Conservation (phyloP, 768 basidiomycete genomes). For the Myochromella boudieri region DNA sequence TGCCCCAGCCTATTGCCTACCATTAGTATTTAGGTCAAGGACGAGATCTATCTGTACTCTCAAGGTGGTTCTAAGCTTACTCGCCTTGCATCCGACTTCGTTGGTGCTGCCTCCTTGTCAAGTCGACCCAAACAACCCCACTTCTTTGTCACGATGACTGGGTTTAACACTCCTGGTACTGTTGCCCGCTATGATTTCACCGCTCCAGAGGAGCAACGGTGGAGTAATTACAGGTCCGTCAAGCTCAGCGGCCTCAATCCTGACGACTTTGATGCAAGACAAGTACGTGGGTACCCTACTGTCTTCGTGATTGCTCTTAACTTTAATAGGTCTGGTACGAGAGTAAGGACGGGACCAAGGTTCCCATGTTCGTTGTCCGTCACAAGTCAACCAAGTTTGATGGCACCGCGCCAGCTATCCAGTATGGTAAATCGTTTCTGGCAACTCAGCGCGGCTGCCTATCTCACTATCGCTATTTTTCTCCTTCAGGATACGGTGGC, state of each 20-base stretch:
- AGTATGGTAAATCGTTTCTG: constrained; percentile 57
- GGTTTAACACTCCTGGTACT: constrained; percentile 74
- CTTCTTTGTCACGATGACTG: constrained; percentile 63
- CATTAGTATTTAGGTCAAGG: constrained; percentile 58
- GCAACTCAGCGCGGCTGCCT: neutral
- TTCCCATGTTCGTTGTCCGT: constrained; percentile 86
- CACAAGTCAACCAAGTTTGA: constrained; percentile 70
- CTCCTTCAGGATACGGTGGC: constrained; percentile 74
- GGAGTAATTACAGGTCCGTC: constrained; percentile 59
- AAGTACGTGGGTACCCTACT: constrained; percentile 36
- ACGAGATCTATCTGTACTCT: constrained; percentile 74
- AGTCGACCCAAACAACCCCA: constrained; percentile 53
- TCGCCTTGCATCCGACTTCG: constrained; percentile 63
- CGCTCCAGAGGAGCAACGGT: constrained; percentile 46
- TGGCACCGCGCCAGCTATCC: constrained; percentile 73
- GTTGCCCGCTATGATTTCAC: constrained; percentile 64
- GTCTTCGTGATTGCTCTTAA: neutral
- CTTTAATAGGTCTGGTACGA: constrained; percentile 65
- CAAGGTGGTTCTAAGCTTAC: constrained; percentile 49
- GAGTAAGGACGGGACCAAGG: constrained; percentile 75
- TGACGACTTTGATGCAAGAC: constrained; percentile 68
- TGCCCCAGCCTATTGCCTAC: constrained; percentile 2
- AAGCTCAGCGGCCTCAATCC: constrained; percentile 59
- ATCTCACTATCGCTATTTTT: neutral
- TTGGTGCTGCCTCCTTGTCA: constrained; percentile 59